Evolutionary conservation across 2,329 filamentous ascomycete species (phyloP).

Genomic region (Venturia nashicola): DNA sequence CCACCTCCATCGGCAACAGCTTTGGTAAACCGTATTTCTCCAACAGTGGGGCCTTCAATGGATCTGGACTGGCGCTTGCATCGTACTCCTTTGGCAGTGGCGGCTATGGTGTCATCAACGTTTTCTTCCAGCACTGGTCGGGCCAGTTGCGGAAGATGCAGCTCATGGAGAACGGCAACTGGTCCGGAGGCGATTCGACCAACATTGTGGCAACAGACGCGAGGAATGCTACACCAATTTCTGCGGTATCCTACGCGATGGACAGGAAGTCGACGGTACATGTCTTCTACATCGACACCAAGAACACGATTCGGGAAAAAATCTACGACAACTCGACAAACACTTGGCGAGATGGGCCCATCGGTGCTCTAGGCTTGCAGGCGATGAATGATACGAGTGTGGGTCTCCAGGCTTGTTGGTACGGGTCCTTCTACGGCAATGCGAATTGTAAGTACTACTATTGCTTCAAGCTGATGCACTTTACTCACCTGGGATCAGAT

Average conservation of each 20-base stretch:
- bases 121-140: constrained; percentile 10
- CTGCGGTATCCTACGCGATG: constrained; percentile 11
- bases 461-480: no score
- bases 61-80: constrained; percentile 9
- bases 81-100: constrained; percentile 9
- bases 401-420: constrained; percentile 10
- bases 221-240: constrained; percentile 9
- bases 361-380: constrained; percentile 2
- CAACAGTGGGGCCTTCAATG: constrained; percentile 8
- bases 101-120: constrained; percentile 10
- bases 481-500: background rate
- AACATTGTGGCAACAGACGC: constrained; percentile 10
- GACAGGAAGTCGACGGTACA: constrained; percentile 9
- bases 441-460: background rate
- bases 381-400: constrained; percentile 9
- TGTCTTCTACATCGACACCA: constrained; percentile 9
- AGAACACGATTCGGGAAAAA: constrained; percentile 7
- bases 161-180: constrained; percentile 4
- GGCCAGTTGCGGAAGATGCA: constrained; percentile 9
- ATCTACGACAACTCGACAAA: constrained; percentile 10
- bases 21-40: constrained; percentile 5
- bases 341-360: constrained; percentile 10
- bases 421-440: constrained; percentile 3
- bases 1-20: background rate
- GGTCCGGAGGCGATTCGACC: constrained; percentile 9